Evolutionary conservation across 83 land plant genomes (phyloP), one percentile per base, ranked within the genome.

Genomic region (Diphasiastrum complanatum): DNA sequence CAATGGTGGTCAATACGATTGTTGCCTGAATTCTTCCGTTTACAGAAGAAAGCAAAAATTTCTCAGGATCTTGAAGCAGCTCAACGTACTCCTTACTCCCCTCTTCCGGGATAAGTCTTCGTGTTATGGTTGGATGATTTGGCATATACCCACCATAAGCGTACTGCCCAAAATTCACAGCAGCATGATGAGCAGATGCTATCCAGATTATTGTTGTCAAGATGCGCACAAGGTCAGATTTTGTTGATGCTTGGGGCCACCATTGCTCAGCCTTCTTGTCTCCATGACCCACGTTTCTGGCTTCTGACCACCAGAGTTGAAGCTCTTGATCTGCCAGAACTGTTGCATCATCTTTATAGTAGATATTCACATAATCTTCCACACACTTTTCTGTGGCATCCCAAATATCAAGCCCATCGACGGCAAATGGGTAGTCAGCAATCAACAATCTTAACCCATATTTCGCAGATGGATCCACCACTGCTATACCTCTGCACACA

Each of bases 161-260:
- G 58, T 80, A 89, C 61, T 81, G 83, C 11, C 96, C 91, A 47
- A 85, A 85, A 66, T 89, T 85, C 20, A 85, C 84, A 0, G 90
- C 90, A 6, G 89, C 95, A 61, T 89, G 86, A 51, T 80, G 83
- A 25, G 74, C 78, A 0, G 87, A 85, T 11, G 76, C 65, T 11
- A 79, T 71, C 96, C 91, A 89, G 3, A 77, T 75, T 20, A 85
- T 80, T 28, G 84, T 85, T 35, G 80, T 82, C 38, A 84, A 26
- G 23, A 71, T 72, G 0, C 59, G 47, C n/a, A 60, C 48, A 1
- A 89, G 76, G 41, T 59, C 57, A 3, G 68, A 61, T 14, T 45
- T 66, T 2, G 81, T 69, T 45, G 72, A 41, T 33, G 83, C 46
- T 1, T 33, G 26, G 5, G 84, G 80, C 95, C 90, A 89, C 71